Evolutionary conservation across 2,329 filamentous ascomycete species (phyloP), one percentile per base, ranked within the genome.

Genomic region (Herpotrichia juniperi): DNA sequence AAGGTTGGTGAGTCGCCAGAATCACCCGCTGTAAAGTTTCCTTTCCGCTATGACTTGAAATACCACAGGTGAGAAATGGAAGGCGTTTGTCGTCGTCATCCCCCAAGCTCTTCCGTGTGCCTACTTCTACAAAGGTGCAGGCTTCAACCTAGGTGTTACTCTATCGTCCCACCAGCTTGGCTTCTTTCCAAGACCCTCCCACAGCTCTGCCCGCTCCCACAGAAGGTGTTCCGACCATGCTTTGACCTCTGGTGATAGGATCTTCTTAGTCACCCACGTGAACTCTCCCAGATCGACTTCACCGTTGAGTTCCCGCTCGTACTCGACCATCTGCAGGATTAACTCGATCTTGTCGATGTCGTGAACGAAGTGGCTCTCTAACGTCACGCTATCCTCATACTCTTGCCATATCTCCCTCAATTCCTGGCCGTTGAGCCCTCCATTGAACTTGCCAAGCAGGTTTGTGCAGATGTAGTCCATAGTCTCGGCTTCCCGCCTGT

Each of bases 321-420:
- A 99, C 75, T 99, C 94, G 25, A 96, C 79, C 90, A 97, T 97
- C 79, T 99, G 94, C 68, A 96, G 78, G 55, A 99, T 77, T 59
- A 99, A 79, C 78, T 99, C 94, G 74, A 99, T 87, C 86, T 97
- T 97, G 77, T 99, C 94, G 53, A 99, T 85, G 72, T 99, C 94
- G 73, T 99, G 94, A 37, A 99, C 94, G 58, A 93, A 97, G 55
- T 87, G 81, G 62, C 89, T 90, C 71, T 99, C 93, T 12, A 87
- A 77, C 8, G 94, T 97, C 76, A 87, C 68, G 16, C 86, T 87
- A 64, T 94, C 91, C 75, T 99, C 94, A 69, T 99, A 99, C 75
- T 99, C 94, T 68, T 96, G 88, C 91, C 94, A 99, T 45, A 97
- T 82, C 8, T 81, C 84, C 52, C 87, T 82, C 24, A 99, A 87